Evolutionary conservation across 2,329 filamentous ascomycete species (phyloP), one percentile per base, ranked within the genome.

Genomic region (Samsoniella hepiali): DNA sequence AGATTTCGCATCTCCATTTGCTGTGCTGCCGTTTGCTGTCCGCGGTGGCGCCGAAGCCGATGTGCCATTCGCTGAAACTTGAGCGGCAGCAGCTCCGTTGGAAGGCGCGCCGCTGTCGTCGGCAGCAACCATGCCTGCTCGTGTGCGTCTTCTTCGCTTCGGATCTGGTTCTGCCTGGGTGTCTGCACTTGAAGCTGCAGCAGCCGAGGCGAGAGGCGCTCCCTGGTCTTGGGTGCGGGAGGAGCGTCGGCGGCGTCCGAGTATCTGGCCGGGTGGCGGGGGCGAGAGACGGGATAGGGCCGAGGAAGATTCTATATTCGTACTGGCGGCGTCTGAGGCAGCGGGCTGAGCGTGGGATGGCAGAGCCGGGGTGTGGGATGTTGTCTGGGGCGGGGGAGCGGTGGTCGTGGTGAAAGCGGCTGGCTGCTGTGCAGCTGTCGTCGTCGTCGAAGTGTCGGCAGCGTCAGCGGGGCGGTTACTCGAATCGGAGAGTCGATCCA

Each of bases 111-210:
- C 82, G 66, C 79, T 81, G 75, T 88, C 84, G 67, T 83, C 79
- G 78, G 56, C 11, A 40, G 86, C 34, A 57, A 86, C 51, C 88
- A 91, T 91, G 74, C 76, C 87, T 76, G 70, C 44, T 47, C 57
- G 72, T 67, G 77, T 76, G 75, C 83, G 83, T 75, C 88, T 85
- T 78, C 88, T 88, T 71, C 79, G 77, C 70, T 80, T 79, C 57
- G 75, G 71, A 56, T 73, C 70, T 57, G 67, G 70, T 56, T 68
- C 63, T 56, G 50, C 47, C 36, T 32, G 58, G 29, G 58, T 66
- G 53, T 64, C 67, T 53, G 63, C 51, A 55, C 62, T 36, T 44
- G 65, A 49, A 61, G 49, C 57, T 50, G 66, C 60, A 62, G 66
- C 42, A 42, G 61, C 64, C 56, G 64, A 61, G 31, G 51, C 64